Base-by-base conservation (phyloP, 768 basidiomycete species). In the Pleurotus platypus region DNA sequence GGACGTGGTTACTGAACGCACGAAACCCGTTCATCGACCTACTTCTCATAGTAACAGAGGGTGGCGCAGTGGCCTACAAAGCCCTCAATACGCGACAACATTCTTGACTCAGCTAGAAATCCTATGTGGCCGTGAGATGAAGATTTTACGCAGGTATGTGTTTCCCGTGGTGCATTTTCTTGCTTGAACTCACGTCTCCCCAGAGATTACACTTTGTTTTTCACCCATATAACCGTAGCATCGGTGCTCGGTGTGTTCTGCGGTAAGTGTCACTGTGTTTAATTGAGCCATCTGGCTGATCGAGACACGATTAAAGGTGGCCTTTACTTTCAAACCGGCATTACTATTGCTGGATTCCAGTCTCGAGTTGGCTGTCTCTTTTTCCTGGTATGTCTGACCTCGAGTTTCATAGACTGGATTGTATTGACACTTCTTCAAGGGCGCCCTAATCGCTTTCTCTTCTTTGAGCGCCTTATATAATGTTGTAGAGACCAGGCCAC, bases 341-440 rank as follows among this genome's bases (percentile, higher is more conserved):
- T 82, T 16, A 88, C 84, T 3, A 96, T 97, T 60, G 90, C 94
- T 22, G 94, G 94, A 1, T 97, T 97, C 78, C 94, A 97, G 68
- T 89, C 89, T 38, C 82, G 95, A 27, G 81, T 98, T n/a, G 95
- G 95, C 27, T 92, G 89, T 62, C 71, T 98, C 42, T 97, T 98
- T 79, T 98, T 98, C 84, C 68, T 97, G 64, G 90, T 90, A 61
- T 35, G 73, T 61, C 30, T 27, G 59, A 20, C 24, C n/a, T 20
- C n/a, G 7, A 24, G 24, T 48, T 11, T 11, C 6, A 24, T 22
- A 45, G 16, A 16, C 15, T 27, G 22, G 45, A 49, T 39, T 26
- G 16, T 22, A 30, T 46, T 64, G 42, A 47, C 63, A 13, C 64
- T 37, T 15, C 22, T 27, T 5, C 60, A 91, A 90, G 94, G 94